Evolutionary conservation across 305 asterid genomes (phyloP).

Genomic region (Fraxinus sp.): DNA sequence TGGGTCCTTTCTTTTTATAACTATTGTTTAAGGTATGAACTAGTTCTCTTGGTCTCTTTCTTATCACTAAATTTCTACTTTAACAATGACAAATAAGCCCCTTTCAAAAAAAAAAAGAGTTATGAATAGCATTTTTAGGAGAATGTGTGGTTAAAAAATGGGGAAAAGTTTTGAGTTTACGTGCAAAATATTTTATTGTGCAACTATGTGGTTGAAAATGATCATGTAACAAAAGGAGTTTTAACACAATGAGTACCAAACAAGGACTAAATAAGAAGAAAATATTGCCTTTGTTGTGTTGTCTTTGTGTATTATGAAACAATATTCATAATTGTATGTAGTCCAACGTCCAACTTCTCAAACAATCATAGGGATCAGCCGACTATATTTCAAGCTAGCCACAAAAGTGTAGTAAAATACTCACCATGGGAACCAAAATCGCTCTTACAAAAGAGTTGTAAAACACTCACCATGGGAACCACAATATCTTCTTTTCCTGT

Average conservation of each 20-base stretch:
- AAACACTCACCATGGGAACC: conserved; percentile 81
- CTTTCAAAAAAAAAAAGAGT: too few relatives aligned
- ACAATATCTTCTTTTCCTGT: conserved; percentile 90
- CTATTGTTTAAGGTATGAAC: neutral
- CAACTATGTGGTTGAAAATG: too few relatives aligned
- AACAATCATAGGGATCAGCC: neutral
- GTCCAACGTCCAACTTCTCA: neutral
- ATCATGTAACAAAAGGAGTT: too few relatives aligned
- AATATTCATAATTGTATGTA: neutral
- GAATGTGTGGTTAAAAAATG: too few relatives aligned
- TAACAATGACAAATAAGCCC: neutral
- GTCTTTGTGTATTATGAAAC: neutral
- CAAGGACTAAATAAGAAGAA: neutral
- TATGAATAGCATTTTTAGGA: too few relatives aligned
- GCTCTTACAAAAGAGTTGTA: conserved; percentile 1
- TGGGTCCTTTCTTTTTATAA: neutral
- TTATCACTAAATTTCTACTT: neutral
- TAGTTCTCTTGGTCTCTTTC: neutral
- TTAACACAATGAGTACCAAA: too few relatives aligned
- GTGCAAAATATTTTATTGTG: too few relatives aligned
- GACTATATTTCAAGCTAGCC: neutral
- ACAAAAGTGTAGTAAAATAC: conserved; percentile 19
- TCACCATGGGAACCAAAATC: conserved; percentile 88
- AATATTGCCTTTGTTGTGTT: neutral
- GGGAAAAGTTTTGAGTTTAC: too few relatives aligned